Evolutionary conservation across 345 rosid species (phyloP), one percentile per base, ranked within the genome.

Genomic region (Brassica incana): DNA sequence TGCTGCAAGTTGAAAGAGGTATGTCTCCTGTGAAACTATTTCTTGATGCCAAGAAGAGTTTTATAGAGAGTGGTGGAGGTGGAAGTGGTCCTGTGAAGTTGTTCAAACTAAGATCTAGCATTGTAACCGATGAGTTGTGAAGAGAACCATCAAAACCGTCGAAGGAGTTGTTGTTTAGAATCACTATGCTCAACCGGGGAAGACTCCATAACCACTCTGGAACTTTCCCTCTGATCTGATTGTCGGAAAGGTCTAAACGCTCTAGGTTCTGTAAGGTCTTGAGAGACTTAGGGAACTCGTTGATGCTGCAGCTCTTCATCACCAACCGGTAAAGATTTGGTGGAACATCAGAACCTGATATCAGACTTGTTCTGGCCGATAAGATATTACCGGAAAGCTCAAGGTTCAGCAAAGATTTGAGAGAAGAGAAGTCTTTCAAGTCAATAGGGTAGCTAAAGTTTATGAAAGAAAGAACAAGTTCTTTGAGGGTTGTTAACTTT

Each of bases 181-280:
- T 3, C 23, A 72, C 56, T 58, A 35, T 35, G 66, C 35, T n/a
- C 27, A 72, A 3, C 3, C 56, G n/a, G 0, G 75, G 76, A 38
- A 72, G 76, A 27, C 15, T 61, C 58, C 67, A 72, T 8, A 72
- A 40, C 68, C 76, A 72, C 29, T 40, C 40, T 2, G 76, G 76
- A n/a, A 72, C 38, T 25, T n/a, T 61, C 68, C 76, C 76, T 72
- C 61, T 61, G 27, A 72, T 61, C 29, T 5, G 63, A 40, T 61
- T 72, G 40, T n/a, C 30, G 40, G 76, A 61, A 23, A 72, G 10
- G 67, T 72, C 76, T 72, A 72, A 5, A 38, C 40, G 27, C 27
- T 5, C 58, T 0, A 72, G 10, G 2, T 72, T 61, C 59, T 38
- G 58, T 2, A 72, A 10, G 10, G 59, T 72, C 29, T 72, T 61